Evolutionary conservation across 352 stramenopile species (phyloP), one percentile per base, ranked within the genome.

Genomic region (Pseudoperonospora humuli): DNA sequence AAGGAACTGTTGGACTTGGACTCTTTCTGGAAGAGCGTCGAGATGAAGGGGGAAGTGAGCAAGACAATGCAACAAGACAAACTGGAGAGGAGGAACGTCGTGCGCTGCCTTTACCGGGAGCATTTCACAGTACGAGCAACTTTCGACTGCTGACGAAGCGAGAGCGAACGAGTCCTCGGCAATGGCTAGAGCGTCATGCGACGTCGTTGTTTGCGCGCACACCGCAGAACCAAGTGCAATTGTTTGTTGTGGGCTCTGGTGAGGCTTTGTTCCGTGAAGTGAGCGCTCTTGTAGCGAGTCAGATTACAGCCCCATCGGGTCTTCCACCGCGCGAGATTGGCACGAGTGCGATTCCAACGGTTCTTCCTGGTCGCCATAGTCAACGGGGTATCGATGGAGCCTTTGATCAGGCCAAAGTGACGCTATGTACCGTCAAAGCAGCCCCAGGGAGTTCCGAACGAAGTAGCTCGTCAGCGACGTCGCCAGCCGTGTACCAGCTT

Each of bases 191-290:
- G 3, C 50, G 29, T 4, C 40, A 60, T 38, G 66, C 70, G 8
- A 23, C 23, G 13, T 31, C 41, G 31, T 54, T 70, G 35, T 87
- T 87, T 23, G 49, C 54, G 26, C 61, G 64, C 18, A 78, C 70
- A 3, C 52, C 64, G 0, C 66, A 84, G 35, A 86, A 80, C 44
- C 60, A 84, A 53, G 75, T 85, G 46, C 77, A 90, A 59, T 53
- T 90, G 9, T 90, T 90, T 43, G 70, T 90, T n/a, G 54, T 87
- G 11, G 77, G 77, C n/a, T 72, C 72, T 1, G 71, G 70, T 18
- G 77, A 89, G 27, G 69, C 62, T 2, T 39, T 89, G 13, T 89
- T 86, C 31, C 57, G 79, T 28, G 70, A 85, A 43, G 57, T 86
- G 21, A 76, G 78, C 34, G 68, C 73, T 34, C 67, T 84, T 5